Base-by-base conservation (phyloP, 2,329 filamentous ascomycete genomes). In the Penicillium sp. region DNA sequence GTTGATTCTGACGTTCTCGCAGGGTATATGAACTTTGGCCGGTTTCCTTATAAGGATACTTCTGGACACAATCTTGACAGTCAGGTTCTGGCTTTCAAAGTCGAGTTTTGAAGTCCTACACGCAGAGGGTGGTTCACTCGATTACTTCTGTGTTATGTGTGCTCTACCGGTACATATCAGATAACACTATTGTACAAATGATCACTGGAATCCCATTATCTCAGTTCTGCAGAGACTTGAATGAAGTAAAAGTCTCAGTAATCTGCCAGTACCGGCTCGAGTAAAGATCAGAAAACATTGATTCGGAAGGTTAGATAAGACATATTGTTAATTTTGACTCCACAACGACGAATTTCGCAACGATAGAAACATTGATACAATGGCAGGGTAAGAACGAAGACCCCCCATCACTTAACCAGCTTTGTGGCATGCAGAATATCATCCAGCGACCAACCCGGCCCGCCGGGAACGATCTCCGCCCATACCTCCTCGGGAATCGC, bases 391-490 rank as follows among this genome's bases (percentile, higher is more conserved):
- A 20, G 13, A 28, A 5, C 12, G 9, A 24, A 43, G 20, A 37
- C 15, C 33, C 8, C 25, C 31, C 56, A 63, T 37, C 54, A 31
- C 44, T 59, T 48, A 31, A 64, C 42, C 18, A 67, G 49, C 29
- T 66, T 69, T 18, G 65, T 68, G 3, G 68, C 67, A 38, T 67
- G 65, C 49, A 92, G 69, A 20, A 88, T 86, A 56, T 88, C 83
- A 23, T 84, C 80, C 1, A 86, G 74, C 6, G 80, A 81, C 61
- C 80, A 73, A 1, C 79, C 80, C 4, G 80, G 80, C 44, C 80
- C 79, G 7, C 86, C 86, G 8, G 80, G 80, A 9, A 91, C 81
- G 9, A 83, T 75, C 28, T 81, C 78, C 43, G 76, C 80, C 90
- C 90, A 95, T 0, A 86, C 74, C 1, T 80, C 74, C 1, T 85